Evolutionary conservation across 2,329 filamentous ascomycete genomes (phyloP).

Genomic region (Nectriaceae sp.): DNA sequence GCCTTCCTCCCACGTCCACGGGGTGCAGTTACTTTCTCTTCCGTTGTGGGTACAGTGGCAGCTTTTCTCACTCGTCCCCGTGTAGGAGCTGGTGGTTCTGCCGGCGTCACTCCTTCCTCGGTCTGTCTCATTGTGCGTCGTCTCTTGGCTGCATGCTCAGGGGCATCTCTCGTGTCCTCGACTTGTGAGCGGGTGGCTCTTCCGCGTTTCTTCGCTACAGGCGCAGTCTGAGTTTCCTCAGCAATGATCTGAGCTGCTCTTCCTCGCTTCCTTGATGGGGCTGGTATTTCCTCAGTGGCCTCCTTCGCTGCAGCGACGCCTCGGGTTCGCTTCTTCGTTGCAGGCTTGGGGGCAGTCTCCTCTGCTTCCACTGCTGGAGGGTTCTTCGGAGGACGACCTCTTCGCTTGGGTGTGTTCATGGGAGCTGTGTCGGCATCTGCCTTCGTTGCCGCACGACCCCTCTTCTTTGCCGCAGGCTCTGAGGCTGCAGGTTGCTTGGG

Average conservation of each 20-base stretch:
- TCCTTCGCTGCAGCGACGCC: neutral
- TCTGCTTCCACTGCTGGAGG: neutral
- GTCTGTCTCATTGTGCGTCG: neutral
- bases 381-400: neutral
- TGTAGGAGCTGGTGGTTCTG: neutral
- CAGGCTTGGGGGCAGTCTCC: neutral
- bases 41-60: too few relatives aligned
- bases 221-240: neutral
- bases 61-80: neutral
- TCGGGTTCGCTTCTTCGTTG: neutral
- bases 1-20: neutral
- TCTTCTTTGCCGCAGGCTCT: neutral
- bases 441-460: neutral
- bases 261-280: neutral
- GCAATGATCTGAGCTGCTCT: neutral
- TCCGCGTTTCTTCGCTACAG: neutral
- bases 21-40: neutral
- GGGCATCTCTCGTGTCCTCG: neutral
- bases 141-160: neutral
- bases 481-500: neutral
- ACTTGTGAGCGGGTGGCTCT: neutral
- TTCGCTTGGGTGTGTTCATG: neutral
- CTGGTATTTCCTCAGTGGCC: neutral
- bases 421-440: neutral
- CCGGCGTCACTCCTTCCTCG: neutral